Base-by-base conservation (phyloP, 352 stramenopile species). In the Phytopythium kandeliae region DNA sequence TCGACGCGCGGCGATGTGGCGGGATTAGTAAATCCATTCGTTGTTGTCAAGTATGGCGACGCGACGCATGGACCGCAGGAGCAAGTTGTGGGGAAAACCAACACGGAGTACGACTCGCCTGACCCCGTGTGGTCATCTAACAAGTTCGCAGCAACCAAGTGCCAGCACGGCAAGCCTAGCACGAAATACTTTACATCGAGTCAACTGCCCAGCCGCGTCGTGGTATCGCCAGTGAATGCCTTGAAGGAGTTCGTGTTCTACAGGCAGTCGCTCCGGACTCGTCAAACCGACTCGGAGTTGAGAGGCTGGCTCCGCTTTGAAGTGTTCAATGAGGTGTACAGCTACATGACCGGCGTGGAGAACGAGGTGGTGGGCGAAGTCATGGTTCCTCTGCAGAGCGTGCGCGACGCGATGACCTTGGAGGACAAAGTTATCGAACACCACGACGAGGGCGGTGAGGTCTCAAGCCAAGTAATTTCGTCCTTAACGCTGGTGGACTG, bases 231-330 rank as follows among this genome's bases (percentile, higher is more conserved):
- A 2, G 75, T 88, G 24, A 91, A 91, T 44, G 66, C 69, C 25
- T 52, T 89, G 21, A 92, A 89, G 36, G 69, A 92, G 42, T 89
- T 92, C 56, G 47, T 89, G 34, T 89, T 89, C 51, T 92, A 89
- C 59, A 63, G 77, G 16, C 71, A 63, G 25, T 77, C 58, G 21
- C 47, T 54, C 5, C 30, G 31, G 16, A 41, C 16, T 16, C 5
- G 63, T 7, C 55, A 68, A 48, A 30, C 17, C 19, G 57, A 60
- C 13, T 58, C 30, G 21, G 51, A 77, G 21, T 51, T 92, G 4
- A 58, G 49, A 7, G 81, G 81, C 7, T 92, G 78, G 78, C 52
- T 92, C 22, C 76, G 74, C 26, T 77, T 92, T 7, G 74, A 92
- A 64, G 68, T 92, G 13, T 88, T 68, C 46, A 78, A 88, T 52